Percentiles rank a stretch among this genome's conserved stretches.
These are phyloP conservation scores for Hysterangium stoloniferum DNA, from an alignment of 768 basidiomycete species.

Conservation along the genomic window DNA sequence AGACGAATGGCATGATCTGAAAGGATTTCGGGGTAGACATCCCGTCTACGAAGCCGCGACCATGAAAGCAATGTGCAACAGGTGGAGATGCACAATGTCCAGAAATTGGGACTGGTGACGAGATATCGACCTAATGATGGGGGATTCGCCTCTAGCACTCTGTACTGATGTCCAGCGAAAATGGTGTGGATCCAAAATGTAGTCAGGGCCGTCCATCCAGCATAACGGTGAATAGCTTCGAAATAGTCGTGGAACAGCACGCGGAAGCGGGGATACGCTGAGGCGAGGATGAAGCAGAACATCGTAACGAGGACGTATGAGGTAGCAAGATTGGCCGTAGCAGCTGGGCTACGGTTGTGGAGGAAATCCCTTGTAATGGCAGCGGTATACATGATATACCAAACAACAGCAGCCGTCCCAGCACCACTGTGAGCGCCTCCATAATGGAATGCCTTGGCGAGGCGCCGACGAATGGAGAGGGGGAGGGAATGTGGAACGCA, in stretches of 20 bases:
- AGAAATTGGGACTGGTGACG: neutral
- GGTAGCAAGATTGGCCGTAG: conserved; percentile 35
- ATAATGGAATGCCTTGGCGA: conserved; percentile 51
- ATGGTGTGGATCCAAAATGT: neutral
- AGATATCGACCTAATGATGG: conserved; percentile 30
- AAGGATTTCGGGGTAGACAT: conserved; percentile 6
- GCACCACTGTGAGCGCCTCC: conserved; percentile 56
- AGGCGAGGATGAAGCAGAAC: conserved; percentile 40
- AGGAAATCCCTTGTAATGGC: conserved; percentile 34
- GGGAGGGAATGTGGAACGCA: conserved; percentile 23
- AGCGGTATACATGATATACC: conserved; percentile 43
- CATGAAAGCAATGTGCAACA: conserved; percentile 53
- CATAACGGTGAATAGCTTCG: conserved; percentile 42
- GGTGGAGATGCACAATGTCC: conserved; percentile 23
- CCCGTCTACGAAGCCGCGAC: conserved; percentile 44
- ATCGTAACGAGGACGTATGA: conserved; percentile 45
- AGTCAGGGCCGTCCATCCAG: neutral
- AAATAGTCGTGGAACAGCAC: conserved; percentile 43
- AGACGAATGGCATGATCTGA: conserved; percentile 9
- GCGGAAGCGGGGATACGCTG: conserved; percentile 45
- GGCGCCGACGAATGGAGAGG: conserved; percentile 42
- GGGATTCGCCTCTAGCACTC: conserved; percentile 47
- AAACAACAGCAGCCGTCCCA: conserved; percentile 45
- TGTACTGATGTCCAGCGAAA: neutral
- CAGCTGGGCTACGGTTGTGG: neutral